Percentiles rank a stretch among this genome's conserved stretches.
These are phyloP conservation scores for Brassica nigra DNA, from an alignment of 345 rosid species.

Conservation along the genomic window DNA sequence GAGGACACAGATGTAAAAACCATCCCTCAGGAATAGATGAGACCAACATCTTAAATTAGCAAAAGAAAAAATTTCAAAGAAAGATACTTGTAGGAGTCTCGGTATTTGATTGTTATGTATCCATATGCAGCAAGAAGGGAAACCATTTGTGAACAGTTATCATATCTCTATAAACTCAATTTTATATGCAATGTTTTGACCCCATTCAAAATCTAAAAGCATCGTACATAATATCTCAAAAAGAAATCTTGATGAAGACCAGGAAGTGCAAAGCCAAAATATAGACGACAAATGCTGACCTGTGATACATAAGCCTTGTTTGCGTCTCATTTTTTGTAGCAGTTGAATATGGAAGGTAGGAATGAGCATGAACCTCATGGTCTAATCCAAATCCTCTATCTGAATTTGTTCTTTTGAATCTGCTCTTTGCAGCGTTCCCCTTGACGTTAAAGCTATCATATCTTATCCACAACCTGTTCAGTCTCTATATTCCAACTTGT, in stretches of 20 bases:
- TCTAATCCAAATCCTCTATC: too few relatives aligned
- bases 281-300: conserved; percentile 91
- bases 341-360: conserved; percentile 58
- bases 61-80: too few relatives aligned
- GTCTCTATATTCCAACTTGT: conserved; percentile 69
- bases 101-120: too few relatives aligned
- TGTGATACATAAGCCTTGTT: conserved; percentile 67
- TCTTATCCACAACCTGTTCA: conserved; percentile 64
- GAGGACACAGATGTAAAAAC: too few relatives aligned
- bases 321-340: conserved; percentile 60
- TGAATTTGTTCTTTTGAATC: too few relatives aligned
- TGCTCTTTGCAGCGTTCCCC: background rate
- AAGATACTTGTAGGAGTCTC: too few relatives aligned
- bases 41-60: too few relatives aligned
- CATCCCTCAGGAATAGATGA: too few relatives aligned
- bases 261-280: conserved; percentile 68
- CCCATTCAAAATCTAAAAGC: conserved; percentile 21
- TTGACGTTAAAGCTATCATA: conserved; percentile 59
- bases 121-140: too few relatives aligned
- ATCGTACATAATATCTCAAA: conserved; percentile 50
- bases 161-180: background rate
- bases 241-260: conserved; percentile 87
- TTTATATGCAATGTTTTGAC: conserved; percentile 27
- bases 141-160: too few relatives aligned
- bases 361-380: too few relatives aligned